Evolutionary conservation across 2,329 filamentous ascomycete genomes (phyloP), one percentile per base, ranked within the genome.

Genomic region (Talaromyces sp.): DNA sequence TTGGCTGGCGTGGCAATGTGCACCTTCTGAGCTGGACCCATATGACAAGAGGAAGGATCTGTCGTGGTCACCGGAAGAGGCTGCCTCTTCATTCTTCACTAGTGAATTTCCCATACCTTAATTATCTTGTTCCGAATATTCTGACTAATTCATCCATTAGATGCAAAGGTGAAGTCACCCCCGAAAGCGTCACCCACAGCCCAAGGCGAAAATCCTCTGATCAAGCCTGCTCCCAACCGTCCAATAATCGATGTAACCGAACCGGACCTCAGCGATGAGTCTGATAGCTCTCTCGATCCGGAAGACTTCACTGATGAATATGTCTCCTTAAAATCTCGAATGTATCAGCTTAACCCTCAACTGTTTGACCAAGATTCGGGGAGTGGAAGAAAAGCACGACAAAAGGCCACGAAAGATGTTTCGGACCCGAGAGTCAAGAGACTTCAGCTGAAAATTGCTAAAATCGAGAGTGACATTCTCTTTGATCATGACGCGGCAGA

Each of bases 1-100:
- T 71, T 97, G 93, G 92, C 84, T 98, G 62, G 91, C 92, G n/a
- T 82, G 91, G 68, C 87, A 95, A 73, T 91, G 89, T 70, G 79
- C 84, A 14, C 79, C 83, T 67, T 85, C 88, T 0, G 89, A 93
- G 70, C 82, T 94, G 41, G 90, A 90, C 6, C 83, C 87, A 56
- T 96, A 95, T 74, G 87, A 90, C 22, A 83, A 82, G 64, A 70
- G 70, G 60, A 73, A 69, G 56, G 58, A 69, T 39, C 72, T 72
- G 19, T 65, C 67, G 16, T 71, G 69, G 63, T 75, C 73, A 67
- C 72, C 74, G 31, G 65, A 68, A 19, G 76, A 78, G 50, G 70
- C 66, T 62, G 68, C 72, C 48, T 71, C 71, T 33, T 78, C 76
- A 54, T 78, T 74, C 72, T 77, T 78, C 67, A 72, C 68, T 50